phyloP scores from a whole-genome alignment of 116 monocot species.

The Posidonia oceanica region DNA sequence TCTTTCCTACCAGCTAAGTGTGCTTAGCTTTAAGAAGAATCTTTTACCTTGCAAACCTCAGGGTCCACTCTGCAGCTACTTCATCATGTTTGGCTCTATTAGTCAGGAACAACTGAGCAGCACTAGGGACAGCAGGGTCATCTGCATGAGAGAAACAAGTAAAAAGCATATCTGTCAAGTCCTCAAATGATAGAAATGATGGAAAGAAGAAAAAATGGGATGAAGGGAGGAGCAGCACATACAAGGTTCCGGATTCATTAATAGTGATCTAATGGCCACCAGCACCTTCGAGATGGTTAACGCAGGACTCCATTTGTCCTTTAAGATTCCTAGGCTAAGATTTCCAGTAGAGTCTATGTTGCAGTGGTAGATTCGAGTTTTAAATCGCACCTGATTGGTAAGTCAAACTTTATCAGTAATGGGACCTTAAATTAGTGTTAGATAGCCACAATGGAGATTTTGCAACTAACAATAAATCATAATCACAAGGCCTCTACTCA shows the following conservation, averaged over 20 bases:
- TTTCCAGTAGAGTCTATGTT: conserved; percentile 70
- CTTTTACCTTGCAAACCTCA: conserved; percentile 61
- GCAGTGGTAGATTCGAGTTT: conserved; percentile 90
- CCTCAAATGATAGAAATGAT: not conserved
- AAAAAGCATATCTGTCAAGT: not conserved
- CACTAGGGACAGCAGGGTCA: conserved; percentile 38
- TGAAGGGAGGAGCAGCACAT: conserved; percentile 5
- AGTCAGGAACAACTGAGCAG: conserved; percentile 53
- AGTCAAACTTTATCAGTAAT: not conserved
- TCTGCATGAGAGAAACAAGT: conserved; percentile 33
- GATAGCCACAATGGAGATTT: not conserved
- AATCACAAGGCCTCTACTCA: no score
- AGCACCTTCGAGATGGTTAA: conserved; percentile 83
- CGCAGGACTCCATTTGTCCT: conserved; percentile 81
- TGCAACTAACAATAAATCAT: not conserved
- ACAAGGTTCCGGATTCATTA: conserved; percentile 81
- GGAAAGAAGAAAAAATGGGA: not conserved
- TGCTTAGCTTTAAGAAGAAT: not conserved
- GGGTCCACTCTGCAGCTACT: conserved; percentile 79
- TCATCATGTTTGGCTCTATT: conserved; percentile 72
- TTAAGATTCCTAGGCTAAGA: conserved; percentile 60
- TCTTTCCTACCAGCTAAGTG: not conserved
- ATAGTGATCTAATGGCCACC: conserved; percentile 58
- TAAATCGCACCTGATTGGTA: conserved; percentile 58
- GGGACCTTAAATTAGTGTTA: not conserved